Evolutionary conservation across 306 rosid species (phyloP).

Genomic region (Vigna radiata): DNA sequence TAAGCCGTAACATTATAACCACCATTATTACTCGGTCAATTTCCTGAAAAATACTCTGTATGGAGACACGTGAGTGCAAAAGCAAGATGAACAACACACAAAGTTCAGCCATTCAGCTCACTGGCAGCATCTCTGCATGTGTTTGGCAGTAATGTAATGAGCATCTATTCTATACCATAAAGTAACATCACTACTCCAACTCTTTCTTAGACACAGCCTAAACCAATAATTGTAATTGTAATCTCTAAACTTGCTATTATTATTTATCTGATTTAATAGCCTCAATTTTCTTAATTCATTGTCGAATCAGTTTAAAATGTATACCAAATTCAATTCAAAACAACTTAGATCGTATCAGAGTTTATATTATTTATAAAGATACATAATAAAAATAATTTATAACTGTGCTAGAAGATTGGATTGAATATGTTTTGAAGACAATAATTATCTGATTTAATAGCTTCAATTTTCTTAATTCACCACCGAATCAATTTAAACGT

Average conservation of each 20-base stretch:
- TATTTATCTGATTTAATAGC: neutral
- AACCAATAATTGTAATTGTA: neutral
- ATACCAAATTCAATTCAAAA: neutral
- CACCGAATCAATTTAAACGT: neutral
- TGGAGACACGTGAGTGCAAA: constrained; percentile 13
- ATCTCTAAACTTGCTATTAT: neutral
- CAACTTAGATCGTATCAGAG: neutral
- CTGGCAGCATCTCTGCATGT: constrained; percentile 35
- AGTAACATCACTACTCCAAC: constrained; percentile 4
- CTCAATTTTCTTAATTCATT: neutral
- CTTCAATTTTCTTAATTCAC: neutral
- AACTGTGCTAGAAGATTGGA: neutral
- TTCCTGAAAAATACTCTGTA: constrained; percentile 2
- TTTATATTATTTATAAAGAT: neutral
- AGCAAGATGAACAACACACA: constrained; percentile 22
- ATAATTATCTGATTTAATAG: neutral
- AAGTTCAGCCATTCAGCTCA: constrained; percentile 47
- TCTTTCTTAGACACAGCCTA: neutral
- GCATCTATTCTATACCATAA: constrained; percentile 45
- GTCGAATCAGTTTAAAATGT: neutral
- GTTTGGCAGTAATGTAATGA: constrained; percentile 34
- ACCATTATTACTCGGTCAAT: constrained; percentile 3
- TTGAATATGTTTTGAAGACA: neutral
- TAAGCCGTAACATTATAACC: constrained; percentile 1
- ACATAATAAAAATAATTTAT: too few relatives aligned